phyloP scores from a whole-genome alignment of 1,139 yeast genomes.

The Nakaseomyces nivariensis region DNA sequence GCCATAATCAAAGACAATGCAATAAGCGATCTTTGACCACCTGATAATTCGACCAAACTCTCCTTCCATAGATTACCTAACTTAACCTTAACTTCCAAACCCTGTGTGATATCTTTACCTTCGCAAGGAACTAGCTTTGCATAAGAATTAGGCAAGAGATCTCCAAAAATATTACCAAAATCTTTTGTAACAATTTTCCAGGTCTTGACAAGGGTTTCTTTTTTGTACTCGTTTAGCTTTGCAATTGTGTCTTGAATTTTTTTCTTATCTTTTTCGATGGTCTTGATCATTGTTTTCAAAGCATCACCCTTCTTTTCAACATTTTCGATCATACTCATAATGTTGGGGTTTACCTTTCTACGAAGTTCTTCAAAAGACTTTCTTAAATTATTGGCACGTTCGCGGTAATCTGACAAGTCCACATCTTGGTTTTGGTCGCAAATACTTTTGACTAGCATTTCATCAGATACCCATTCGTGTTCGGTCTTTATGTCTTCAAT shows the following conservation, averaged over 20 bases:
- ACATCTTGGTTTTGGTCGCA: conserved; percentile 52
- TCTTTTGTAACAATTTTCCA: conserved; percentile 80
- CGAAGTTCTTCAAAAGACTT: conserved; percentile 67
- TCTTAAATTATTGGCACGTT: conserved; percentile 46
- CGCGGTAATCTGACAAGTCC: conserved; percentile 52
- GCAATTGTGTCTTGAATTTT: conserved; percentile 83
- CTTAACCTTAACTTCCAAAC: conserved; percentile 84
- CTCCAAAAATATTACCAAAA: conserved; percentile 88
- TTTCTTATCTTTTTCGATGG: conserved; percentile 81
- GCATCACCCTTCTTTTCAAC: conserved; percentile 83
- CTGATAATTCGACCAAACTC: conserved; percentile 87
- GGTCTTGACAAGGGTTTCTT: conserved; percentile 72
- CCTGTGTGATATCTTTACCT: conserved; percentile 74
- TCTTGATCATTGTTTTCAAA: conserved; percentile 68
- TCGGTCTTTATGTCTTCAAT: conserved; percentile 44
- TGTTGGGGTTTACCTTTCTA: conserved; percentile 76
- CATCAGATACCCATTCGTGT: conserved; percentile 67
- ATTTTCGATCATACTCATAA: conserved; percentile 88
- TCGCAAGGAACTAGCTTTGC: conserved; percentile 83
- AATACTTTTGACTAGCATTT: conserved; percentile 43
- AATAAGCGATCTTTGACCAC: conserved; percentile 92
- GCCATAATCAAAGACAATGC: conserved; percentile 90
- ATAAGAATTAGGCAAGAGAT: conserved; percentile 78
- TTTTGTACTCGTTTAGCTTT: conserved; percentile 79
- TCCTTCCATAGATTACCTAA: conserved; percentile 95